Evolutionary conservation across 2,329 filamentous ascomycete genomes (phyloP).

Genomic region (Albifimbria verrucaria): DNA sequence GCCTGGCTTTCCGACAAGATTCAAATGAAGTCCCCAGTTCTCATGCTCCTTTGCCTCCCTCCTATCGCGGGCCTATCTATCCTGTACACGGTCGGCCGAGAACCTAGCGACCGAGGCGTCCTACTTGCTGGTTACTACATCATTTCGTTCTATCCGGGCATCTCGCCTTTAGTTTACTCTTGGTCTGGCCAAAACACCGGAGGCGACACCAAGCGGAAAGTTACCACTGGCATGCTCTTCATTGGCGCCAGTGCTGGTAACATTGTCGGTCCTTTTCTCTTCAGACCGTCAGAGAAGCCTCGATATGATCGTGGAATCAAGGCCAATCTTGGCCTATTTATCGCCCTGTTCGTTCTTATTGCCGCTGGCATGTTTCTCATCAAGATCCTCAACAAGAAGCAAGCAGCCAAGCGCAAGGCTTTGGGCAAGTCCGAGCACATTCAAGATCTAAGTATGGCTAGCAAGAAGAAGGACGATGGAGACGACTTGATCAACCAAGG

Average conservation of each 20-base stretch:
- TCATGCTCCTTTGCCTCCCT: slow-evolving; percentile 51
- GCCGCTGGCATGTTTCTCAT: slow-evolving; percentile 29
- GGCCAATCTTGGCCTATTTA: slow-evolving; percentile 59
- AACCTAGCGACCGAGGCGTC: slow-evolving; percentile 39
- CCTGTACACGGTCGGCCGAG: slow-evolving; percentile 46
- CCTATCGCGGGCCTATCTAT: slow-evolving; percentile 55
- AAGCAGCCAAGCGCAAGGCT: slow-evolving; percentile 27
- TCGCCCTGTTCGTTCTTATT: slow-evolving; percentile 50
- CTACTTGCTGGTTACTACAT: slow-evolving; percentile 57
- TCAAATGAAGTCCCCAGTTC: slow-evolving; percentile 53
- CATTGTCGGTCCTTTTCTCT: slow-evolving; percentile 59
- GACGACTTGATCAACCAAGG: slow-evolving; percentile 17
- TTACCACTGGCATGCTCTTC: slow-evolving; percentile 58
- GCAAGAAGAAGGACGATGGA: slow-evolving; percentile 26
- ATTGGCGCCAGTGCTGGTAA: slow-evolving; percentile 61
- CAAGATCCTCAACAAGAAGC: slow-evolving; percentile 50
- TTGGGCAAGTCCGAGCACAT: slow-evolving; percentile 42
- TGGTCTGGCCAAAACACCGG: slow-evolving; percentile 58
- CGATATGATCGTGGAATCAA: slow-evolving; percentile 54
- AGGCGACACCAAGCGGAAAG: slow-evolving; percentile 65
- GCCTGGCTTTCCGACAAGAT: slow-evolving; percentile 52
- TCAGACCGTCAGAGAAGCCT: slow-evolving; percentile 57
- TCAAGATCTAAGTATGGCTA: slow-evolving; percentile 50
- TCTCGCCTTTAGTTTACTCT: slow-evolving; percentile 53
- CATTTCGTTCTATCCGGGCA: slow-evolving; percentile 56